phyloP scores from a whole-genome alignment of 768 basidiomycete species.

The Xerocomellus chrysenteron region DNA sequence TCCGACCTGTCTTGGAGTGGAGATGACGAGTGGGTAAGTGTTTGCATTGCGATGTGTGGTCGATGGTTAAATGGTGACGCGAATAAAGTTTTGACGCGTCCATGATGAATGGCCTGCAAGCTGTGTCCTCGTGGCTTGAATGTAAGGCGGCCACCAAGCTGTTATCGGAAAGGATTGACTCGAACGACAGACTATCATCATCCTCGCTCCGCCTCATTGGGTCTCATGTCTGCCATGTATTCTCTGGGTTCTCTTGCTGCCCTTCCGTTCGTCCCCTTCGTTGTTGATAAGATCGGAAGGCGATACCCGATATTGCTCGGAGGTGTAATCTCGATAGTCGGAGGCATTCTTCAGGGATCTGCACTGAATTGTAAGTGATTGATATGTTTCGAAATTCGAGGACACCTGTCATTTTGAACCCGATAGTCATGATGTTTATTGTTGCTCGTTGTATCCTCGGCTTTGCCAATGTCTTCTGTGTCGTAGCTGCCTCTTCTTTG shows the following conservation, averaged over 20 bases:
- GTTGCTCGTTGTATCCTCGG: neutral
- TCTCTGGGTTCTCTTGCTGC: constrained; percentile 20
- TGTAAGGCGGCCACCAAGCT: too few relatives aligned
- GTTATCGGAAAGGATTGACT: too few relatives aligned
- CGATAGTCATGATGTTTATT: neutral
- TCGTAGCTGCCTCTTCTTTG: constrained; percentile 17
- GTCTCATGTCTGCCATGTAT: too few relatives aligned
- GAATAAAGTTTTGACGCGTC: constrained; percentile 35
- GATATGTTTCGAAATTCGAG: too few relatives aligned
- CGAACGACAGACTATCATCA: too few relatives aligned
- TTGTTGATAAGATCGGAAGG: constrained; percentile 2
- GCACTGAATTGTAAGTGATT: neutral
- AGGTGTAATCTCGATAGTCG: neutral
- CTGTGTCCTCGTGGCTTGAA: constrained; percentile 40
- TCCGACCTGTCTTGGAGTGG: constrained; percentile 33
- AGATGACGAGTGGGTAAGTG: constrained; percentile 1
- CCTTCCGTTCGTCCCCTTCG: constrained; percentile 38
- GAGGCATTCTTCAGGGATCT: neutral
- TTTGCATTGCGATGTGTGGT: neutral
- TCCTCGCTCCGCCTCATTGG: too few relatives aligned
- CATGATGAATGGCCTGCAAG: constrained; percentile 63
- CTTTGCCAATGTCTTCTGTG: neutral
- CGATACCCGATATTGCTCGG: neutral
- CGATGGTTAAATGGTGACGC: neutral
- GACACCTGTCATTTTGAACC: neutral